Evolutionary conservation across 495 filamentous ascomycete genomes (phyloP).

Genomic region (Baudoinia panamericana): DNA sequence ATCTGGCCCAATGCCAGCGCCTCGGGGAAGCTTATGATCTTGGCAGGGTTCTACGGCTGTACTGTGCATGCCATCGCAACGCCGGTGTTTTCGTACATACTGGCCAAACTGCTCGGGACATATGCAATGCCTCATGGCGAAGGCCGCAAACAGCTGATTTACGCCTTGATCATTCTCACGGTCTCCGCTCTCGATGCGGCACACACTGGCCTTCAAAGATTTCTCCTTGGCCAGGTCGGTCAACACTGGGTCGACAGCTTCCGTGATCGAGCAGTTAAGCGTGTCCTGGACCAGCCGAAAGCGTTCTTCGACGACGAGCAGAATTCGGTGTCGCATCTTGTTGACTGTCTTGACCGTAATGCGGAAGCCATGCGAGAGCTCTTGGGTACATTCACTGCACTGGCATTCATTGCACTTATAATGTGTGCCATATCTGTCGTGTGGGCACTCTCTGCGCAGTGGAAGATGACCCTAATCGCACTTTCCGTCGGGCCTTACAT

Average conservation of each 20-base stretch:
- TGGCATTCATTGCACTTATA: slow-evolving; percentile 46
- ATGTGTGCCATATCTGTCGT: slow-evolving; percentile 54
- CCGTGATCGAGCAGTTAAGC: slow-evolving; percentile 52
- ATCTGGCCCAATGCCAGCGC: slow-evolving; percentile 53
- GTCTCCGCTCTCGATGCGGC: slow-evolving; percentile 54
- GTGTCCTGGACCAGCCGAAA: slow-evolving; percentile 64
- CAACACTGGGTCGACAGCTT: slow-evolving; percentile 70
- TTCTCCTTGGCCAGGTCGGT: slow-evolving; percentile 54
- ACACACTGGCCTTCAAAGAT: slow-evolving; percentile 52
- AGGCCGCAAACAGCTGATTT: slow-evolving; percentile 41
- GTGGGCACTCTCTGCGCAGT: slow-evolving; percentile 64
- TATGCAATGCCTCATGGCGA: slow-evolving; percentile 44
- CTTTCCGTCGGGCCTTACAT: slow-evolving; percentile 56
- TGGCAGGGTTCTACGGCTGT: slow-evolving; percentile 48
- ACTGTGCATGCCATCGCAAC: slow-evolving; percentile 54
- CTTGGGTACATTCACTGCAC: slow-evolving; percentile 61
- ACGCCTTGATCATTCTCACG: slow-evolving; percentile 55
- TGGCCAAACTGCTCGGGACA: slow-evolving; percentile 58
- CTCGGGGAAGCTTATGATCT: slow-evolving; percentile 40
- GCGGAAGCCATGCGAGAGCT: slow-evolving; percentile 80
- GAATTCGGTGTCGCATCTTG: slow-evolving; percentile 51
- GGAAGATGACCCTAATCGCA: slow-evolving; percentile 72
- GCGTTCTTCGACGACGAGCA: slow-evolving; percentile 67
- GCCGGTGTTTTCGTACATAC: slow-evolving; percentile 64
- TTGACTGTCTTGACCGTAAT: slow-evolving; percentile 62